These are phyloP conservation scores for Pezicula radicicola DNA, from an alignment of 2,329 filamentous ascomycete species.

Conservation along the genomic window DNA sequence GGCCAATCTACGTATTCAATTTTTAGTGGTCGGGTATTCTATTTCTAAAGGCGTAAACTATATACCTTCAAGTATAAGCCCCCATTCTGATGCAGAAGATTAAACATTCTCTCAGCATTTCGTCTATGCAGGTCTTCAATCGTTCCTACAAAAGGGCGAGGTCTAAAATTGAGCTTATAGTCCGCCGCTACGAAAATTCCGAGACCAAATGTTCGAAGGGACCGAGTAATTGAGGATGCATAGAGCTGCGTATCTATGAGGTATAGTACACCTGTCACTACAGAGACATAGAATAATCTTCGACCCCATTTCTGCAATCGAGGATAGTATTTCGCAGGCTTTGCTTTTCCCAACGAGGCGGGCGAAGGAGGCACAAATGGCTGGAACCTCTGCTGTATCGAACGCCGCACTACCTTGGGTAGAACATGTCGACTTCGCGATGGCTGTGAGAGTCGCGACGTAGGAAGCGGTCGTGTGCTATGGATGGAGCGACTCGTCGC, in stretches of 20 bases:
- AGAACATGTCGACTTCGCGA: not conserved
- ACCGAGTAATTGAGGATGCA: constrained; percentile 75
- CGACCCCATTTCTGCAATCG: constrained; percentile 74
- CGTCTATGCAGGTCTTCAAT: constrained; percentile 77
- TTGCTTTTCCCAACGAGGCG: constrained; percentile 70
- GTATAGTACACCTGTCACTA: constrained; percentile 60
- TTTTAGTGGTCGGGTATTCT: not conserved
- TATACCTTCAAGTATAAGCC: constrained; percentile 81
- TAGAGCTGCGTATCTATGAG: constrained; percentile 71
- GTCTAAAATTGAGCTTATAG: constrained; percentile 96
- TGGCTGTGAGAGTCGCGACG: constrained; percentile 1
- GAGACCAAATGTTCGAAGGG: constrained; percentile 74
- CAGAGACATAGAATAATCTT: constrained; percentile 61
- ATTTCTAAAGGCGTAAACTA: not conserved
- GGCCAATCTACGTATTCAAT: constrained; percentile 62
- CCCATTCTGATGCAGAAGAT: constrained; percentile 81
- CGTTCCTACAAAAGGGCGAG: constrained; percentile 70
- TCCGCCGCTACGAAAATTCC: constrained; percentile 82
- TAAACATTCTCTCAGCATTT: constrained; percentile 79
- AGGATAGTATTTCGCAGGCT: constrained; percentile 66
- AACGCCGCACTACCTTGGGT: constrained; percentile 11
- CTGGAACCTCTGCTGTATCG: constrained; percentile 46
- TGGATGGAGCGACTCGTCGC: not conserved
- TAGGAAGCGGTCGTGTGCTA: constrained; percentile 1
- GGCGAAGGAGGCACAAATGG: constrained; percentile 76